These are phyloP conservation scores for Alternaria triticimaculans DNA, from an alignment of 2,329 filamentous ascomycete species.

Conservation along the genomic window DNA sequence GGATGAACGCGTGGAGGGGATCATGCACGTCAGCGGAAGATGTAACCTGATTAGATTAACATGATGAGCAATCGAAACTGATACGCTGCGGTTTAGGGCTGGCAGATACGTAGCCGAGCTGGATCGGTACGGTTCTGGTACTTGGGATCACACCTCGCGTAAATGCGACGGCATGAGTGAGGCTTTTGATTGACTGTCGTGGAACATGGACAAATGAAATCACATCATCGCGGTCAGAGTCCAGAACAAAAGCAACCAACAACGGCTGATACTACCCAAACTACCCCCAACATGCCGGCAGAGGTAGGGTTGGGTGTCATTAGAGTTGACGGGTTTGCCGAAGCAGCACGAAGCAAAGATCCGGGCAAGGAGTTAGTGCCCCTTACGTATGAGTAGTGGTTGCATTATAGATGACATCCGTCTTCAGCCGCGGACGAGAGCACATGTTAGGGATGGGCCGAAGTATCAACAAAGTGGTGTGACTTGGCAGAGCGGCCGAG, in stretches of 20 bases:
- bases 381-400: slow-evolving; percentile 7
- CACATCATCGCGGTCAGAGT: background rate
- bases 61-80: slow-evolving; percentile 31
- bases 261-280: background rate
- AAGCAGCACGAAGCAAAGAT: background rate
- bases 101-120: slow-evolving; percentile 30
- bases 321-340: background rate
- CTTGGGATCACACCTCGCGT: slow-evolving; percentile 28
- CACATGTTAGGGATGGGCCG: slow-evolving; percentile 20
- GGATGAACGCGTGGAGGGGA: slow-evolving; percentile 17
- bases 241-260: background rate
- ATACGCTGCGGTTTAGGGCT: slow-evolving; percentile 32
- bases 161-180: slow-evolving; percentile 27
- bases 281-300: background rate
- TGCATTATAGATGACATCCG: slow-evolving; percentile 3
- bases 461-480: slow-evolving; percentile 16
- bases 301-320: background rate
- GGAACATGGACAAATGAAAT: slow-evolving; percentile 5
- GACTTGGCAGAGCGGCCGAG: slow-evolving; percentile 20
- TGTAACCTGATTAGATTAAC: slow-evolving; percentile 42
- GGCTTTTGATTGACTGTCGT: slow-evolving; percentile 14
- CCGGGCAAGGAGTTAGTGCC: background rate
- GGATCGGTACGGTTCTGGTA: slow-evolving; percentile 27
- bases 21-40: slow-evolving; percentile 34
- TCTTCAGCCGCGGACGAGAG: slow-evolving; percentile 19